These are phyloP conservation scores for Gentiana straminea DNA, from an alignment of 257 asterid genomes.

Conservation along the genomic window DNA sequence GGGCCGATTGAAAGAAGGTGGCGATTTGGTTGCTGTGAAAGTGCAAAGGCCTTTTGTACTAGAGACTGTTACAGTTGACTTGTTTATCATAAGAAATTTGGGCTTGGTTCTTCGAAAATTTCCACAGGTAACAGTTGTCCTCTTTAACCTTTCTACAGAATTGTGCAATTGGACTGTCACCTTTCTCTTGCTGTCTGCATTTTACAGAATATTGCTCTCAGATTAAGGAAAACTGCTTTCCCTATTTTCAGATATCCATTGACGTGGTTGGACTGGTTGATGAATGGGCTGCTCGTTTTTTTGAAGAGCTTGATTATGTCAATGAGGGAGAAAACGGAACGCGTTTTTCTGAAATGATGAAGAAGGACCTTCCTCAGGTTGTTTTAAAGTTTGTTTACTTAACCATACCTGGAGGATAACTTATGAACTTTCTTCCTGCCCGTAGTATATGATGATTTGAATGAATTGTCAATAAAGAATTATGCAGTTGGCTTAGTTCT, in stretches of 20 bases:
- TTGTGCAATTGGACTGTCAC: background rate
- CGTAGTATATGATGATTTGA: background rate
- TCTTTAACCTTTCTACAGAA: constrained; percentile 3
- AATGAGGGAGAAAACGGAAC: constrained; percentile 98
- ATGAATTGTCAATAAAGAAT: background rate
- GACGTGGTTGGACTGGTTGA: constrained; percentile 98
- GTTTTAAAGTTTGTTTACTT: background rate
- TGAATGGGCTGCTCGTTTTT: constrained; percentile 99
- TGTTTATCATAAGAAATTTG: constrained; percentile 71
- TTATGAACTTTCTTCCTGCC: background rate
- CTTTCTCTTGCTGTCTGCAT: constrained; percentile 9
- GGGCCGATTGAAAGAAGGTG: constrained; percentile 90
- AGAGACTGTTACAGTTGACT: constrained; percentile 94
- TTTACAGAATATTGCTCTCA: background rate
- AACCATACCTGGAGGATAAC: background rate
- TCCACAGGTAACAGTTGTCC: constrained; percentile 58
- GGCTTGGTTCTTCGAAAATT: constrained; percentile 89
- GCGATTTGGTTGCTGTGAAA: constrained; percentile 95
- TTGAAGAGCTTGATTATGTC: constrained; percentile 96
- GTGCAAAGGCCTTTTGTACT: constrained; percentile 99
- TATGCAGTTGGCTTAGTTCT: background rate
- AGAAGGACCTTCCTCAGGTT: constrained; percentile 98
- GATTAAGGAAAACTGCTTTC: background rate
- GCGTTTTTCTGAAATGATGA: constrained; percentile 88
- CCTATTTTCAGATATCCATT: constrained; percentile 43